These are phyloP conservation scores for Pestalotiopsis sp. DNA, from an alignment of 2,329 filamentous ascomycete species.

Conservation along the genomic window DNA sequence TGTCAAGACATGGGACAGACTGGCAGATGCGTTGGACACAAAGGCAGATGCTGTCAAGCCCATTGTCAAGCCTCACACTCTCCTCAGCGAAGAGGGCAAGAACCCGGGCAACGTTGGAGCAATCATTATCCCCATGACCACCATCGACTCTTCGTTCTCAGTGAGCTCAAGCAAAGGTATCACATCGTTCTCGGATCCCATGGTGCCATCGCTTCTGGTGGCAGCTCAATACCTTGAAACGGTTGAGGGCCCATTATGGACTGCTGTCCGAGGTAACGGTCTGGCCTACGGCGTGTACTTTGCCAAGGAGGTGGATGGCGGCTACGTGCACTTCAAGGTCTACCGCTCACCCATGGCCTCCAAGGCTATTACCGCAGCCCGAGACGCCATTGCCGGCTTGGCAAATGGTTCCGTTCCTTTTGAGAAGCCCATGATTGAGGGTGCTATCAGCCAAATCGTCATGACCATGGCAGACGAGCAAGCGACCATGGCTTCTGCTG, in stretches of 20 bases:
- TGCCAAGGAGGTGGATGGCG: slow-evolving; percentile 74
- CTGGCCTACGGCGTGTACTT: slow-evolving; percentile 90
- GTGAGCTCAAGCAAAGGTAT: slow-evolving; percentile 76
- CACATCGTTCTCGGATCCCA: slow-evolving; percentile 73
- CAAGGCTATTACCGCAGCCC: slow-evolving; percentile 81
- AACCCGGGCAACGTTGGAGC: slow-evolving; percentile 74
- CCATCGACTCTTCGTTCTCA: slow-evolving; percentile 89
- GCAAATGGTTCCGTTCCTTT: slow-evolving; percentile 72
- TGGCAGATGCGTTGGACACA: slow-evolving; percentile 55
- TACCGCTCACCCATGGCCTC: slow-evolving; percentile 89
- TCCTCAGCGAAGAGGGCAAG: slow-evolving; percentile 76
- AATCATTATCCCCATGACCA: slow-evolving; percentile 85
- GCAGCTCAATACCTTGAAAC: slow-evolving; percentile 90
- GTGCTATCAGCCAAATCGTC: slow-evolving; percentile 88
- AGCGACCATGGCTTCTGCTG: slow-evolving; percentile 80
- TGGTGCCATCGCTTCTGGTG: slow-evolving; percentile 82
- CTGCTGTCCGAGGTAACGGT: slow-evolving; percentile 87
- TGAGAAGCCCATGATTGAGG: slow-evolving; percentile 82
- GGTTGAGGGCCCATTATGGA: slow-evolving; percentile 93
- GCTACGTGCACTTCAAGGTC: slow-evolving; percentile 80
- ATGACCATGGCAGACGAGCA: slow-evolving; percentile 86
- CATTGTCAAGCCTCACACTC: slow-evolving; percentile 68
- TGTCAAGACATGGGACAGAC: slow-evolving; percentile 75
- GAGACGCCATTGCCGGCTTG: slow-evolving; percentile 74
- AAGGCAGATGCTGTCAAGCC: slow-evolving; percentile 60